Evolutionary conservation across 169 alveolate species (phyloP).

Genomic region (Plasmodium malariae): DNA sequence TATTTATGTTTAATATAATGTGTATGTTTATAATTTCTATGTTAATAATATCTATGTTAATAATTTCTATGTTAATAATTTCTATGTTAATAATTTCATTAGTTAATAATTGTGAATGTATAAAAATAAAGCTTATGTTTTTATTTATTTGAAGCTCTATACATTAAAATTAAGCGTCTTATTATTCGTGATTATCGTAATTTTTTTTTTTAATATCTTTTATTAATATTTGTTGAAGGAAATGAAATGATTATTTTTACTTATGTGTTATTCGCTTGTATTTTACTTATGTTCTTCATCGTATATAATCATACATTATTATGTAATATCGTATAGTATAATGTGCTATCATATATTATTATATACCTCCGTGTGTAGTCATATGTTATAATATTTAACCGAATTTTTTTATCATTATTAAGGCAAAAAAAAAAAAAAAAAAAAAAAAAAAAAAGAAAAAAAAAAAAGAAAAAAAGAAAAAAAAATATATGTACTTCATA

Average conservation of each 20-base stretch:
- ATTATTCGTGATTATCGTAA: conserved; percentile 18
- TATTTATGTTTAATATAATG: not conserved
- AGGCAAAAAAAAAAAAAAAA: not conserved
- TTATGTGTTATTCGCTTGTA: too few species aligned
- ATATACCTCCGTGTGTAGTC: not conserved
- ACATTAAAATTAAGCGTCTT: conserved; percentile 10
- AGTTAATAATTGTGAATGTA: conserved; percentile 40
- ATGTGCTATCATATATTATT: not conserved
- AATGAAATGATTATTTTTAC: conserved; percentile 25
- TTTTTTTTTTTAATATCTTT: conserved; percentile 22
- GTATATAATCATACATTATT: not conserved
- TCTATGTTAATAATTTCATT: not conserved
- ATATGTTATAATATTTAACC: not conserved
- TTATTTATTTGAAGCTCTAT: conserved; percentile 7
- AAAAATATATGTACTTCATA: not conserved
- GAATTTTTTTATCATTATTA: not conserved
- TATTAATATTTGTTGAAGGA: conserved; percentile 48
- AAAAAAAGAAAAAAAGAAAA: not conserved
- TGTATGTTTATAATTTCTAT: conserved; percentile 3
- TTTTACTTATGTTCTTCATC: too few species aligned
- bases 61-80: too few species aligned
- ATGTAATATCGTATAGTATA: too few species aligned
- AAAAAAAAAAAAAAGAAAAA: not conserved
- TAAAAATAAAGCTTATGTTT: conserved; percentile 34
- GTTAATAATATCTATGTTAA: too few species aligned